A percentile compares a stretch with the other conserved stretches of the same genome.
Evolutionary conservation across 2,329 filamentous ascomycete species (phyloP).

Genomic region (Esteya vermicola): DNA sequence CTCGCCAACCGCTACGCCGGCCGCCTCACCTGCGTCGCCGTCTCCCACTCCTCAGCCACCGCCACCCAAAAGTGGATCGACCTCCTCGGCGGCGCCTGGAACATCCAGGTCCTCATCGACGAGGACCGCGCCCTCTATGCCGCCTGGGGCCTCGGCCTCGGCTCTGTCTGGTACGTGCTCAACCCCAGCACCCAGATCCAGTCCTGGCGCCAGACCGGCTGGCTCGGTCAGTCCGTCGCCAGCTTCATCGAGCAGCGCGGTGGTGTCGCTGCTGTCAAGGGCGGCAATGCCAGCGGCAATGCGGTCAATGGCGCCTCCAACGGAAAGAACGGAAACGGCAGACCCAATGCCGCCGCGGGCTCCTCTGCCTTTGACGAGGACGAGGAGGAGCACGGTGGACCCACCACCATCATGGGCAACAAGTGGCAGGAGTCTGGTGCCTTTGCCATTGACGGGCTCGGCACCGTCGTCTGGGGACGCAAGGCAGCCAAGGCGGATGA

Average conservation of each 20-base stretch:
- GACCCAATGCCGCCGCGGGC: too few species aligned
- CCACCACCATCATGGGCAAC: slow-evolving; percentile 33
- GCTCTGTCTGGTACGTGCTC: slow-evolving; percentile 34
- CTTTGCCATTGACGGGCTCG: slow-evolving; percentile 34
- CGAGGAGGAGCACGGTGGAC: slow-evolving; percentile 19
- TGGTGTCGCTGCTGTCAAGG: slow-evolving; percentile 14
- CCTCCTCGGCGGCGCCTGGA: slow-evolving; percentile 42
- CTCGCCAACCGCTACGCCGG: slow-evolving; percentile 36
- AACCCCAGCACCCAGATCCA: slow-evolving; percentile 38
- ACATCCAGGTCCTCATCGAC: slow-evolving; percentile 40
- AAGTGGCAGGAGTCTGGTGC: slow-evolving; percentile 42
- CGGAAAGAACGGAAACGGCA: too few species aligned
- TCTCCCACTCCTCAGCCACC: slow-evolving; percentile 42
- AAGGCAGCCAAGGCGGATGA: slow-evolving; percentile 34
- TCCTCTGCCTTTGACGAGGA: too few species aligned
- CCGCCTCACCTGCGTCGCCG: slow-evolving; percentile 38
- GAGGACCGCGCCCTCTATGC: slow-evolving; percentile 42
- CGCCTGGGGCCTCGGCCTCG: slow-evolving; percentile 42
- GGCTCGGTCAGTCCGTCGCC: slow-evolving; percentile 37
- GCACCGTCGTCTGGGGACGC: slow-evolving; percentile 34
- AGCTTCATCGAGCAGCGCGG: slow-evolving; percentile 24
- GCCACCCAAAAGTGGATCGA: slow-evolving; percentile 44
- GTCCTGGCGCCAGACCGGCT: slow-evolving; percentile 39
- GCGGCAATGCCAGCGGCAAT: too few species aligned
- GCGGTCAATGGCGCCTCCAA: too few species aligned